A percentile compares a stretch with the other conserved stretches of the same genome.
Conservation (phyloP, 2,329 filamentous ascomycete species). For the Cytospora paraplurivora region DNA sequence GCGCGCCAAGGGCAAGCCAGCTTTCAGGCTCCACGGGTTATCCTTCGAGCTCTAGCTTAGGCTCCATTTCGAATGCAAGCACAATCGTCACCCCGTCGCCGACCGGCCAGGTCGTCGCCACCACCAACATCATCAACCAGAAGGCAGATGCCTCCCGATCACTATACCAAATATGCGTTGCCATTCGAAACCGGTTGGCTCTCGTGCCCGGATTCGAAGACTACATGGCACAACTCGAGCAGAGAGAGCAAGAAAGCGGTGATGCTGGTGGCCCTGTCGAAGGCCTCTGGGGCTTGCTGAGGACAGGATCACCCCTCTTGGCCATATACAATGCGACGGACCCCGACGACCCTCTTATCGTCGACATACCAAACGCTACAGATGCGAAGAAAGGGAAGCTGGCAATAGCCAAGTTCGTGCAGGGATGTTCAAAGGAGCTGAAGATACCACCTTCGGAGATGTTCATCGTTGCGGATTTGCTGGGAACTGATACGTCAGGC, state of each 20-base stretch:
- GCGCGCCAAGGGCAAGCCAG: conserved; percentile 60
- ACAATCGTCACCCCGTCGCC: conserved; percentile 46
- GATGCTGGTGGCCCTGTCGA: conserved; percentile 78
- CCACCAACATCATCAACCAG: conserved; percentile 95
- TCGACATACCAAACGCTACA: conserved; percentile 54
- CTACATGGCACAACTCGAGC: conserved; percentile 71
- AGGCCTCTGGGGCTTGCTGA: conserved; percentile 84
- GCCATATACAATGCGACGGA: conserved; percentile 85
- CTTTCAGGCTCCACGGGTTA: conserved; percentile 63
- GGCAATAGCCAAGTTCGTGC: conserved; percentile 88
- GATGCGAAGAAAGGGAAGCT: conserved; percentile 82
- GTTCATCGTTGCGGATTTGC: conserved; percentile 89
- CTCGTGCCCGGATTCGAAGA: conserved; percentile 82
- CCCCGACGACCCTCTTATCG: conserved; percentile 67
- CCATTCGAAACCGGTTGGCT: conserved; percentile 76
- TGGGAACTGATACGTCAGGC: conserved; percentile 91
- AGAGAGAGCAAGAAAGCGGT: conserved; percentile 63
- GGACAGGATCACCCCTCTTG: conserved; percentile 80
- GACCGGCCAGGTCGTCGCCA: conserved; percentile 70
- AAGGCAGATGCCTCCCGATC: conserved; percentile 89
- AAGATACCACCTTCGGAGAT: conserved; percentile 78
- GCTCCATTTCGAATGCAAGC: conserved; percentile 48
- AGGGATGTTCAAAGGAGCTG: conserved; percentile 83
- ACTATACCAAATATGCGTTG: conserved; percentile 92
- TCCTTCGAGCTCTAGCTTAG: conserved; percentile 55